Evolutionary conservation across 768 basidiomycete genomes (phyloP).

Genomic region (Mycena indigotica): DNA sequence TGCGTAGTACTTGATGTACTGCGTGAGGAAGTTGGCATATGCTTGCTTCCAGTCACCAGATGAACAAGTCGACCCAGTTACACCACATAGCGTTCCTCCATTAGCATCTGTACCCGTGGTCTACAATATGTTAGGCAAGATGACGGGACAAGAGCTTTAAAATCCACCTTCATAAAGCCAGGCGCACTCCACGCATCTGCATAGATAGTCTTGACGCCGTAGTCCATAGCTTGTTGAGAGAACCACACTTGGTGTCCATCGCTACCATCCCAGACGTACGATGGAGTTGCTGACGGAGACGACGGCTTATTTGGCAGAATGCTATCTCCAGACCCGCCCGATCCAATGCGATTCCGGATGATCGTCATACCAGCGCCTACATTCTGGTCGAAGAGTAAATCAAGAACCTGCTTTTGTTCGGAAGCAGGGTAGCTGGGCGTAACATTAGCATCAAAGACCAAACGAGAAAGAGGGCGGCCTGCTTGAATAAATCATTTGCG

Average conservation of each 20-base stretch:
- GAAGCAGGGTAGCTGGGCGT: conserved; percentile 11
- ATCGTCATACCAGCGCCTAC: conserved; percentile 18
- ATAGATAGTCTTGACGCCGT: conserved; percentile 18
- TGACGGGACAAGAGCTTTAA: background rate
- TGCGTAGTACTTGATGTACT: conserved; percentile 15
- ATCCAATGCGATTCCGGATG: conserved; percentile 17
- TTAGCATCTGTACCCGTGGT: conserved; percentile 5
- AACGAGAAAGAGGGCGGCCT: no score
- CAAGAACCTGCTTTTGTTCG: conserved; percentile 10
- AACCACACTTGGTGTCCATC: conserved; percentile 13
- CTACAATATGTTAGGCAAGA: background rate
- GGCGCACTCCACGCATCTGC: conserved; percentile 18
- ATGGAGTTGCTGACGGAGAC: conserved; percentile 4
- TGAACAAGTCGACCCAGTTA: conserved; percentile 6
- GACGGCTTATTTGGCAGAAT: conserved; percentile 13
- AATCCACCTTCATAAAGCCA: conserved; percentile 16
- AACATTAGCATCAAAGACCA: no score
- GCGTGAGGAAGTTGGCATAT: conserved; percentile 14
- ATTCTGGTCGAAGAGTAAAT: conserved; percentile 11
- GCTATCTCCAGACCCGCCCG: conserved; percentile 8
- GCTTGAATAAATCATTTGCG: conserved; percentile 13
- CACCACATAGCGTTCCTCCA: conserved; percentile 15
- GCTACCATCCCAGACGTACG: conserved; percentile 5
- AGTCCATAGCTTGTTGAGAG: conserved; percentile 14
- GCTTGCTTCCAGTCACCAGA: conserved; percentile 18